Evolutionary conservation across 1,284 basidiomycete species (phyloP).

Genomic region (Ceratobasidium sp.): DNA sequence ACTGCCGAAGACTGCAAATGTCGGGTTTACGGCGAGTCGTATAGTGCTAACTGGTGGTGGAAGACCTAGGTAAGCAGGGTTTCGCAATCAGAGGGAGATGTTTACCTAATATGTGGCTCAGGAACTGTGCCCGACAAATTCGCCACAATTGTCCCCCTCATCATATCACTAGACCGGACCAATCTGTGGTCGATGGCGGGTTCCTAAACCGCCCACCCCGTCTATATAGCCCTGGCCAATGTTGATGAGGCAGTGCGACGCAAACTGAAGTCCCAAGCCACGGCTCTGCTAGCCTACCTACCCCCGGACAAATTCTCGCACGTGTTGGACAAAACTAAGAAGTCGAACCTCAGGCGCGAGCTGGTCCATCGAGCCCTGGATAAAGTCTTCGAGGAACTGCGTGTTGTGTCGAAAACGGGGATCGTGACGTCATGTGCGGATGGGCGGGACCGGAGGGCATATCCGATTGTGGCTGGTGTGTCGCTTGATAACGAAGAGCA

Average conservation of each 20-base stretch:
- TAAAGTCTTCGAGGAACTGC: constrained; percentile 1
- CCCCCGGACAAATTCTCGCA: constrained; percentile 31
- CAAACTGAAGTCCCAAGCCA: constrained; percentile 22
- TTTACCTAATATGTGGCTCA: no score
- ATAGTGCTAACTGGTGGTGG: constrained; percentile 42
- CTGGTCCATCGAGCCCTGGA: constrained; percentile 28
- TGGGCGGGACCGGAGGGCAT: constrained; percentile 1
- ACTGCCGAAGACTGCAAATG: constrained; percentile 1
- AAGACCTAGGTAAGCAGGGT: constrained; percentile 1
- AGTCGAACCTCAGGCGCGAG: not conserved
- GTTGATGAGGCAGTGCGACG: constrained; percentile 45
- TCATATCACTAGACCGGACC: constrained; percentile 20
- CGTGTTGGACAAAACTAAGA: not conserved
- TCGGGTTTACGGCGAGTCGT: constrained; percentile 29
- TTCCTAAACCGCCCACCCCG: not conserved
- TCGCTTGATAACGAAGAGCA: constrained; percentile 22
- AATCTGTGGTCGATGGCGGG: constrained; percentile 1
- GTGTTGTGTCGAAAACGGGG: not conserved
- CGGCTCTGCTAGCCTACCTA: constrained; percentile 45
- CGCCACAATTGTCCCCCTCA: constrained; percentile 1
- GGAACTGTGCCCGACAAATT: not conserved
- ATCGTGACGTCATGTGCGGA: constrained; percentile 21
- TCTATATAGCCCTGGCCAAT: constrained; percentile 42
- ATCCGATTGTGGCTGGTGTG: constrained; percentile 1
- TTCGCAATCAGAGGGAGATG: not conserved